Percentiles rank a stretch among this genome's conserved stretches.
Evolutionary conservation across 192 early-diverging fungal species (phyloP).

Genomic region (Gamsiella multidivaricata): DNA sequence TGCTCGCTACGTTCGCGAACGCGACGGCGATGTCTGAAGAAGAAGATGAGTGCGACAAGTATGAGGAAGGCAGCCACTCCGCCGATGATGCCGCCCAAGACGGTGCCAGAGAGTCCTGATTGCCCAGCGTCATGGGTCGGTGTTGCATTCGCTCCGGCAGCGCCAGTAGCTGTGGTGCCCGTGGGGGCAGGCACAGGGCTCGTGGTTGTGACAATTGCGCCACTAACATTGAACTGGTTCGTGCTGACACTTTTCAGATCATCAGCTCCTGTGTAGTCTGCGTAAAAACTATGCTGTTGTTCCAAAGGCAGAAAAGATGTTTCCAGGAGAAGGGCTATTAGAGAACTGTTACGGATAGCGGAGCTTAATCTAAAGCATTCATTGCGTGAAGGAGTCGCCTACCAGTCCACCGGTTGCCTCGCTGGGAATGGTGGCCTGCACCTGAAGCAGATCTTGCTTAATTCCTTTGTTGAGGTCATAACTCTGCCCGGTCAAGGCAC

Average conservation of each 20-base stretch:
- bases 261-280: constrained; percentile 11
- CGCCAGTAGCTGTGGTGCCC: not conserved
- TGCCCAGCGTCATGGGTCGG: not conserved
- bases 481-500: constrained; percentile 26
- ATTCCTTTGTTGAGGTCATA: constrained; percentile 11
- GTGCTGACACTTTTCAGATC: not conserved
- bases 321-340: not conserved
- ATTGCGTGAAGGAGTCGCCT: not conserved
- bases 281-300: constrained; percentile 31
- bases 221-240: constrained; percentile 43
- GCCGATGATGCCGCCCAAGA: constrained; percentile 39
- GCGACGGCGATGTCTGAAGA: constrained; percentile 32
- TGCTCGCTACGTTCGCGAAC: constrained; percentile 25
- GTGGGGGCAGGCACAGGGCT: not conserved
- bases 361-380: not conserved
- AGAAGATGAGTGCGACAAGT: constrained; percentile 35
- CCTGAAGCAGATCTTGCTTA: not conserved
- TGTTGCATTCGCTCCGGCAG: not conserved
- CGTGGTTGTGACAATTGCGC: not conserved
- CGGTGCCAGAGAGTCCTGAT: constrained; percentile 30
- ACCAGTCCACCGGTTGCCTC: constrained; percentile 37
- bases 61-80: constrained; percentile 29
- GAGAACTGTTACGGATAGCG: not conserved
- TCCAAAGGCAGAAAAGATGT: not conserved
- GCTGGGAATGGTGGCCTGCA: constrained; percentile 11